phyloP scores from a whole-genome alignment of 164 flowering plant species.

The Macadamia integrifolia region DNA sequence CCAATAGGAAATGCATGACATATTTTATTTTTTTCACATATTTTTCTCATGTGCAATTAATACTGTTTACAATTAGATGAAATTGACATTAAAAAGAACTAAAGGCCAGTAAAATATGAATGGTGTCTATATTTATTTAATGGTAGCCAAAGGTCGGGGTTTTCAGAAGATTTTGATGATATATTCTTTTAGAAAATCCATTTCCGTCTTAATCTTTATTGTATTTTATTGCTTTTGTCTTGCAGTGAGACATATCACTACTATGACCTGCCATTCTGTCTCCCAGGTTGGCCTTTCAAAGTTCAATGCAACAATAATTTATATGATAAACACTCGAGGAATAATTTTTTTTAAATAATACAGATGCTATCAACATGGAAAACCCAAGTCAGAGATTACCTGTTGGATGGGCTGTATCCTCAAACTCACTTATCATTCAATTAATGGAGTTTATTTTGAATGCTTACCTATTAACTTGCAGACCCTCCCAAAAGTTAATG shows the following conservation, averaged over 20 bases:
- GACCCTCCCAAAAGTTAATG: not conserved
- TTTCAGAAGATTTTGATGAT: not conserved
- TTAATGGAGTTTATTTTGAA: not conserved
- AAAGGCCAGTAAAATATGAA: not conserved
- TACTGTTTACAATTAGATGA: not conserved
- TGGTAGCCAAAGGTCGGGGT: not conserved
- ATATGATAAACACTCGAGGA: not conserved
- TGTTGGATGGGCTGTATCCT: not conserved
- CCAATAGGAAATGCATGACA: too few relatives aligned
- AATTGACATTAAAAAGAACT: not conserved
- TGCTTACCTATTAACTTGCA: not conserved
- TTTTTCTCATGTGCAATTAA: not conserved
- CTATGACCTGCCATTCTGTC: slow-evolving; percentile 81
- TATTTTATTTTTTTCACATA: not conserved
- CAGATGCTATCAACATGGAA: not conserved
- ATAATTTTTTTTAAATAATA: not conserved
- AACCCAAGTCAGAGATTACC: not conserved
- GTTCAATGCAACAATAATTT: slow-evolving; percentile 1
- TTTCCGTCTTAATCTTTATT: slow-evolving; percentile 5
- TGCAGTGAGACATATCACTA: slow-evolving; percentile 90
- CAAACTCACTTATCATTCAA: not conserved
- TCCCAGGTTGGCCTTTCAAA: slow-evolving; percentile 54
- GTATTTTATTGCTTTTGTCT: slow-evolving; percentile 13
- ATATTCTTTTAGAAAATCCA: not conserved
- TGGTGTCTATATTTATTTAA: not conserved